phyloP scores from a whole-genome alignment of 2,329 filamentous ascomycete genomes.

The Talaromyces albobiverticillius region DNA sequence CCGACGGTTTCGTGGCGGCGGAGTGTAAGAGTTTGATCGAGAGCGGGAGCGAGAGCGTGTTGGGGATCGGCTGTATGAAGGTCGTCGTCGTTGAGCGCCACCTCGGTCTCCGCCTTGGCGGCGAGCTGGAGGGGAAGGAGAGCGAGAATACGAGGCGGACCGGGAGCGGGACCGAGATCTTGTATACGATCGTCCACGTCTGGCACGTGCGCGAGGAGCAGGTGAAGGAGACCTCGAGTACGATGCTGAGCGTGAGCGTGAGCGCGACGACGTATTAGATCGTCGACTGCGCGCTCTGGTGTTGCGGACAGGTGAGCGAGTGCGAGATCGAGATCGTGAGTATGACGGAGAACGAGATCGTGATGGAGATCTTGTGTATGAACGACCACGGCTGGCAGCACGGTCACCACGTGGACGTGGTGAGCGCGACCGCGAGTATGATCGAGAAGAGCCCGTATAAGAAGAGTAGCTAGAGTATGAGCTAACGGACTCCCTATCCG shows the following conservation, averaged over 20 bases:
- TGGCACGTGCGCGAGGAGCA: constrained; percentile 14
- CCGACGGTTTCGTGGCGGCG: constrained; percentile 8
- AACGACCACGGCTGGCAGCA: constrained; percentile 18
- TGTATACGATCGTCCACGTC: constrained; percentile 26
- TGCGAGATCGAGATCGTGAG: constrained; percentile 19
- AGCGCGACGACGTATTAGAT: constrained; percentile 30
- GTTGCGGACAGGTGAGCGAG: constrained; percentile 9
- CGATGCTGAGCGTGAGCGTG: constrained; percentile 32
- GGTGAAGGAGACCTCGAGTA: constrained; percentile 39
- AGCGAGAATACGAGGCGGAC: constrained; percentile 40
- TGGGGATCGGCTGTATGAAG: constrained; percentile 44
- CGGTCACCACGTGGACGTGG: constrained; percentile 16
- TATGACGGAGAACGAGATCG: constrained; percentile 22
- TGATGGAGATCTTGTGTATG: constrained; percentile 36
- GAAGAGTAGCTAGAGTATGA: constrained; percentile 71
- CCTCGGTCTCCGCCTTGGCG: constrained; percentile 15
- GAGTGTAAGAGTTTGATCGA: constrained; percentile 15
- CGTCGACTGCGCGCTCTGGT: constrained; percentile 25
- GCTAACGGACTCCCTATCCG: constrained; percentile 63
- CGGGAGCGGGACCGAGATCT: constrained; percentile 33
- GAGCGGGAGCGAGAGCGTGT: constrained; percentile 18
- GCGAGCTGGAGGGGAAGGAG: constrained; percentile 23
- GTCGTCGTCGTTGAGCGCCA: constrained; percentile 18
- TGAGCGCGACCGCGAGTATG: constrained; percentile 41
- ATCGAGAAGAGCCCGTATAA: constrained; percentile 42